Evolutionary conservation across 805 yeast species (phyloP), one percentile per base, ranked within the genome.

Genomic region (Tetrapisispora taiwanensis): DNA sequence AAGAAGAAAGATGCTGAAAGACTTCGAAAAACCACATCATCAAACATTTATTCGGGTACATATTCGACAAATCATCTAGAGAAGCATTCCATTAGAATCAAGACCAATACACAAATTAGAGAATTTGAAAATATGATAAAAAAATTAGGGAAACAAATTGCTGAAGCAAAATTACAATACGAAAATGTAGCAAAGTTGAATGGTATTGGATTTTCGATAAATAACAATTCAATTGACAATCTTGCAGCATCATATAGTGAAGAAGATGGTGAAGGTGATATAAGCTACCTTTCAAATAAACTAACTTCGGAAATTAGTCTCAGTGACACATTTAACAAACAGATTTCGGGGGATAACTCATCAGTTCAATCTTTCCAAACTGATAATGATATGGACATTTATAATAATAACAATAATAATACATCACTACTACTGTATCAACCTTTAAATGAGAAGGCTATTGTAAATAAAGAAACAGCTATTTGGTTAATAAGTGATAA

Each of bases 61-160:
- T 64, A 64, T 35, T 61, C 66, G 2, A 59, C 65, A 2, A 63
- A 59, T n/a, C 67, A 63, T 52, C 43, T 63, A 27, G 62, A 61
- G 28, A 55, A 58, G 34, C 66, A 64, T 48, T 59, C 67, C 1
- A 48, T 56, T 52, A 55, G 62, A 30, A 57, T 64, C 4, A 58
- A 55, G 42, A 53, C 65, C 3, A 63, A 60, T 41, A 55, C 62
- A 9, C 60, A 59, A 36, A 52, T 63, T 12, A 52, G 64, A 41
- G 66, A 62, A 44, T 45, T 52, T 15, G 64, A 57, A 30, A 55
- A 53, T 34, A 47, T 51, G 12, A 60, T 63, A 14, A 62, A 56
- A 36, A 55, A 46, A 38, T 26, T 56, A 2, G 66, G 60, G 30
- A 53, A 48, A 24, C 54, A 61, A 33, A 48, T 63, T 7, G 36